Evolutionary conservation across 768 basidiomycete species (phyloP), one percentile per base, ranked within the genome.

Genomic region (Pleurotus platypus): DNA sequence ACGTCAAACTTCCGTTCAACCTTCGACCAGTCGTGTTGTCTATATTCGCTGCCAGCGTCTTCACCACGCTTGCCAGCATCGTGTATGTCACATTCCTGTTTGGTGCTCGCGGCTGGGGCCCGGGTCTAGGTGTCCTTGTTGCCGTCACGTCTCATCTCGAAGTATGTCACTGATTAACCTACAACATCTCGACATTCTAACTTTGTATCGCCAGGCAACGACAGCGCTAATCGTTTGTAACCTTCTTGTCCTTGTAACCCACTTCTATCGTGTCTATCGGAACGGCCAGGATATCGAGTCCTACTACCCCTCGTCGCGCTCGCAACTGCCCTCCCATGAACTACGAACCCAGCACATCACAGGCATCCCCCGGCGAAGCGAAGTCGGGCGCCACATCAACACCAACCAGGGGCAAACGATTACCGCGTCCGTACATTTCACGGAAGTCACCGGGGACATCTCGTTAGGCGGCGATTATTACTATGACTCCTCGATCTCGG

Each of bases 211-310:
- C 11, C 55, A 68, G 67, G 38, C 60, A n/a, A 55, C 62, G 1
- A 30, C 54, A 5, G 58, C 56, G 24, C 20, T 66, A n/a, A 30
- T 65, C 5, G 58, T 60, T 6, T 67, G 64, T 50, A 66, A 68
- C 18, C 43, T 69, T 2, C 58, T 67, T 18, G 61, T 68, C 35
- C 50, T 68, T 18, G 61, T 49, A 43, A 69, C 68, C 5, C 62
- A 67, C 37, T 26, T 67, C 39, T 67, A 69, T 54, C 62, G 67
- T 16, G 45, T 60, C 11, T 42, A 68, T 5, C 42, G 59, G 26
- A 46, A 58, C 16, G 49, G 54, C 12, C n/a, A 55, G 13, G 54
- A 74, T 67, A 64, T 72, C 49, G 72, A 71, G 20, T 50, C 49
- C 11, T 50, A 50, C 8, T 50, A 50, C 27, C 49, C 49, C 4